These are phyloP conservation scores for Gentiana straminea DNA, from an alignment of 257 asterid species.

Conservation along the genomic window DNA sequence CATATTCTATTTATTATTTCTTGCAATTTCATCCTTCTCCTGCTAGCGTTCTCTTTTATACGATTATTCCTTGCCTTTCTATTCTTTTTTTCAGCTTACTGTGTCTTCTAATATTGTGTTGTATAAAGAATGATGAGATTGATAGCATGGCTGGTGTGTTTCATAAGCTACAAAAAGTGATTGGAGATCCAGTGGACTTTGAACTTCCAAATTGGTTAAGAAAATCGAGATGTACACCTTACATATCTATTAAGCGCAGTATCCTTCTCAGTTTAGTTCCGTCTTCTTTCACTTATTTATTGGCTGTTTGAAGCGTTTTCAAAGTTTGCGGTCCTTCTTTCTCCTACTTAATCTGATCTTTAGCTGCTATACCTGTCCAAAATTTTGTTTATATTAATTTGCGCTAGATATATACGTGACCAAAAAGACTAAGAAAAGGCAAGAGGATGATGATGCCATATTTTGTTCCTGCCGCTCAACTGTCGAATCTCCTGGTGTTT, in stretches of 20 bases:
- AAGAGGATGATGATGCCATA: constrained; percentile 79
- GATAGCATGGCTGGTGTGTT: constrained; percentile 50
- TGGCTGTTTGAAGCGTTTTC: background rate
- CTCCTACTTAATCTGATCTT: background rate
- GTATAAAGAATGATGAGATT: constrained; percentile 30
- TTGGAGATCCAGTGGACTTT: constrained; percentile 75
- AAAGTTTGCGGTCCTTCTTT: background rate
- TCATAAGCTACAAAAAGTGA: constrained; percentile 45
- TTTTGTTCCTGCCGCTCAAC: constrained; percentile 74
- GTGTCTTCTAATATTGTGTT: background rate
- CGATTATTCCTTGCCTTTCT: background rate
- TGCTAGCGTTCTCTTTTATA: background rate
- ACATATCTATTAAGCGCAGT: constrained; percentile 76
- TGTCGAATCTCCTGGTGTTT: constrained; percentile 58
- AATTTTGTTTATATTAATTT: constrained; percentile 22
- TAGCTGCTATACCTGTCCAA: background rate
- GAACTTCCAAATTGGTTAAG: constrained; percentile 75
- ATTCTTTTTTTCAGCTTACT: background rate
- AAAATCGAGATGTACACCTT: constrained; percentile 55
- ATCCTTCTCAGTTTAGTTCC: constrained; percentile 33
- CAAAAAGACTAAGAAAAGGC: constrained; percentile 60
- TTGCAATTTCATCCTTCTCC: background rate
- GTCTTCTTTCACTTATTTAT: background rate
- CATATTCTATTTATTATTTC: no score
- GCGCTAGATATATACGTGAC: constrained; percentile 65